Percentiles rank a stretch among this genome's conserved stretches.
Evolutionary conservation across 2,329 filamentous ascomycete genomes (phyloP).

Genomic region (Acrodontium crateriforme): DNA sequence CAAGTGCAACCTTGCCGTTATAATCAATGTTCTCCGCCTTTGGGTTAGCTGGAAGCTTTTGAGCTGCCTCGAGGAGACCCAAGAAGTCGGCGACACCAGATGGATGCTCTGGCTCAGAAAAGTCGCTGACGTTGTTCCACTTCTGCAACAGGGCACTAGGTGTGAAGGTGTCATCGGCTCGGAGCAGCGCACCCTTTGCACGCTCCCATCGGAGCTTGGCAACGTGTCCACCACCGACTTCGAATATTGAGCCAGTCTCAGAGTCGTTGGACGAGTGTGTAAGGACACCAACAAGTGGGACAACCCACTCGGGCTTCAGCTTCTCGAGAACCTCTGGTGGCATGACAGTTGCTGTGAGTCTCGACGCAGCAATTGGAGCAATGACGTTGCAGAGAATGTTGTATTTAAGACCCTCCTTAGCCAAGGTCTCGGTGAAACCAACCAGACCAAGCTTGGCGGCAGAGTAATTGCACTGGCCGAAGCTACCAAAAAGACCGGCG

Average conservation of each 20-base stretch:
- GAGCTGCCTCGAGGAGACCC: conserved; percentile 66
- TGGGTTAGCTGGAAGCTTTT: conserved; percentile 61
- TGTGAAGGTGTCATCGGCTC: conserved; percentile 77
- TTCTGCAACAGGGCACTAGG: conserved; percentile 76
- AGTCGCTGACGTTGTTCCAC: conserved; percentile 81
- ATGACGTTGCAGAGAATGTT: conserved; percentile 95
- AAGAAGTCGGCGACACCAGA: conserved; percentile 80
- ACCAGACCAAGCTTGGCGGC: conserved; percentile 92
- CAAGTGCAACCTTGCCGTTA: conserved; percentile 68
- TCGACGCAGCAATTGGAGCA: conserved; percentile 84
- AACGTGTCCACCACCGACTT: conserved; percentile 82
- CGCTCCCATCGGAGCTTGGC: conserved; percentile 95
- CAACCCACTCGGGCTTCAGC: conserved; percentile 86
- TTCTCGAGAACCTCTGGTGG: conserved; percentile 78
- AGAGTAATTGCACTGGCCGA: conserved; percentile 94
- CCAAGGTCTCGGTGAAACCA: conserved; percentile 93
- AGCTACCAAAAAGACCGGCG: conserved; percentile 87
- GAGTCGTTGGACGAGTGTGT: conserved; percentile 70
- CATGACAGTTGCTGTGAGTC: conserved; percentile 94
- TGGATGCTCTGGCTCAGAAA: conserved; percentile 70
- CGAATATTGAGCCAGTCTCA: conserved; percentile 83
- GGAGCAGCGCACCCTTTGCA: conserved; percentile 73
- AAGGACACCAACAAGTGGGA: conserved; percentile 78
- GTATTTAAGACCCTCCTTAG: conserved; percentile 95
- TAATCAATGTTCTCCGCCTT: conserved; percentile 65